Evolutionary conservation across 2,329 filamentous ascomycete genomes (phyloP).

Genomic region (Mollisiaceae sp.): DNA sequence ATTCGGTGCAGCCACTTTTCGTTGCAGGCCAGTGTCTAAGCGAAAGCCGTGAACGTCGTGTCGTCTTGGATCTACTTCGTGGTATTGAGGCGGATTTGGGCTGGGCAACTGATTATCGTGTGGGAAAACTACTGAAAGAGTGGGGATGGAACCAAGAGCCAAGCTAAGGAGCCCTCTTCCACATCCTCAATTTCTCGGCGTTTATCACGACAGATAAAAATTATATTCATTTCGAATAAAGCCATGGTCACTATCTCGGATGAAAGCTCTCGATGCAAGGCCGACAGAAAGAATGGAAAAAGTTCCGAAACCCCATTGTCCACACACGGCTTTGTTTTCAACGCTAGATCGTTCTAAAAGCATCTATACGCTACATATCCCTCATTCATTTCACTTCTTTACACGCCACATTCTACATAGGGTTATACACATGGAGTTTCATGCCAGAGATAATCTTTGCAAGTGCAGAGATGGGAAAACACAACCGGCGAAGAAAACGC

Average conservation of each 20-base stretch:
- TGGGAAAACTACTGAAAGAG: conserved; percentile 56
- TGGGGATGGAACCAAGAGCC: conserved; percentile 42
- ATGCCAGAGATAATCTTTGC: neutral
- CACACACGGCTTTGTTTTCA: neutral
- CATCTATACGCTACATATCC: neutral
- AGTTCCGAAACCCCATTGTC: conserved; percentile 16
- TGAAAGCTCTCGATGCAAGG: neutral
- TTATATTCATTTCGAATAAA: neutral
- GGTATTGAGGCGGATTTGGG: conserved; percentile 67
- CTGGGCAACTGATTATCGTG: conserved; percentile 66
- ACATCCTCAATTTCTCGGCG: neutral
- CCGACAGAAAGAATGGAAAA: neutral
- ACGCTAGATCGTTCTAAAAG: conserved; percentile 6
- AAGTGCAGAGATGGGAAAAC: conserved; percentile 5
- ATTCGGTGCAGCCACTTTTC: conserved; percentile 64
- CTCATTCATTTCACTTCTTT: neutral
- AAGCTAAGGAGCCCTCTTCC: neutral
- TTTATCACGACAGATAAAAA: neutral
- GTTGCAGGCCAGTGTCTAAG: conserved; percentile 66
- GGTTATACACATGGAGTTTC: neutral
- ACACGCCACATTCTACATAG: neutral
- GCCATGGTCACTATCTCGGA: neutral
- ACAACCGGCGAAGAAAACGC: neutral
- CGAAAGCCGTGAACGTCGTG: conserved; percentile 56
- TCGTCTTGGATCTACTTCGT: conserved; percentile 59